Evolutionary conservation across 345 rosid species (phyloP), one percentile per base, ranked within the genome.

Genomic region (Populus deltoides): DNA sequence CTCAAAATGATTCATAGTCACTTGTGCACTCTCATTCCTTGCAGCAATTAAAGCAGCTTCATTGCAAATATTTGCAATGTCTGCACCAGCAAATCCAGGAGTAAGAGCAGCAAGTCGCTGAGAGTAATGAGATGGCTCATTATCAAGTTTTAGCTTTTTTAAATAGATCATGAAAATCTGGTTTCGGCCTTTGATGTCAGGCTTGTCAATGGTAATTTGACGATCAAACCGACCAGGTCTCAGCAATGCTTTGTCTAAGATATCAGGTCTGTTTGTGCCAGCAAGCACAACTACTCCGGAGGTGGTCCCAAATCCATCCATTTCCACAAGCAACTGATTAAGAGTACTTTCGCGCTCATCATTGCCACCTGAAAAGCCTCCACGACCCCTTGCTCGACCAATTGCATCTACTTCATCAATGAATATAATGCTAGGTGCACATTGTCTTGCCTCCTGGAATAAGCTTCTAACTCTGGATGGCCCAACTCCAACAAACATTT

Each of bases 401-500:
- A 96, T 96, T 17, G 99, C 99, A 82, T 93, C 97, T 31, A 93
- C 93, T 84, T 96, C 99, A 85, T 96, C 98, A 17, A 96, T 96
- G 81, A 96, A 96, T 63, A 93, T 79, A 80, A 96, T 96, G 77
- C 98, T 92, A 15, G 99, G 97, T 25, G 98, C 93, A 84, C 91
- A 82, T 68, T 89, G 90, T 81, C 99, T 91, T 45, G 99, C 98
- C 79, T 96, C 99, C 80, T 92, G 97, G 85, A 96, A 96, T 88
- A 96, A 90, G 80, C 87, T 87, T 81, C 99, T 90, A 49, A 96
- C 99, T 83, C 98, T 91, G 4, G 99, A 93, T 15, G 98, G 99
- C 74, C 99, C 99, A 81, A 96, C 98, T 66, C 98, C 99, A 71
- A 96, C 99, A 86, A 96, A 96, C 98, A 96, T 91, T 89, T 96